Conservation (phyloP, 2,329 filamentous ascomycete genomes). For the Fusarium pilosicola region DNA sequence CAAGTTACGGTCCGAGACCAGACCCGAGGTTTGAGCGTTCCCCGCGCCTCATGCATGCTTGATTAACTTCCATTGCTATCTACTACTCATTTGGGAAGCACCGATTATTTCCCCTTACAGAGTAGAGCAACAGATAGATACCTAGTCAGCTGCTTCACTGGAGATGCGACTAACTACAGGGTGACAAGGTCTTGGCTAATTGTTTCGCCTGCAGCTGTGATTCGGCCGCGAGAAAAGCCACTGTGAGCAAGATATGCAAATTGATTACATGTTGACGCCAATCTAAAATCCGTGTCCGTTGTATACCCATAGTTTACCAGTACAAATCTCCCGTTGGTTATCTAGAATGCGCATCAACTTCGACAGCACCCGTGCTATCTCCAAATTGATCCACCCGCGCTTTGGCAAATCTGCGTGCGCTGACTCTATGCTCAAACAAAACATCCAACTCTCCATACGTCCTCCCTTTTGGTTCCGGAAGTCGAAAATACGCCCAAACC, state of each 20-base stretch:
- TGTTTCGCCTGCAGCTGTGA: neutral
- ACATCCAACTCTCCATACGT: slow-evolving; percentile 66
- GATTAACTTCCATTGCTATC: neutral
- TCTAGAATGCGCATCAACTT: slow-evolving; percentile 19
- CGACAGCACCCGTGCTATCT: slow-evolving; percentile 27
- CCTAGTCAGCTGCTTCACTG: neutral
- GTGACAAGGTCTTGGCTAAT: neutral
- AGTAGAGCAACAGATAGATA: neutral
- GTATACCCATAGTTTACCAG: neutral
- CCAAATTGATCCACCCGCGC: slow-evolving; percentile 36
- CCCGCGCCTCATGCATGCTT: neutral
- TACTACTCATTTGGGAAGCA: neutral
- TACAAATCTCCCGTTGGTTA: neutral
- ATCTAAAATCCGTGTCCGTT: neutral
- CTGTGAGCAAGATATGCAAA: neutral
- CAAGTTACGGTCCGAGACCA: slow-evolving; percentile 4
- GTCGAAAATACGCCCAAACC: slow-evolving; percentile 62
- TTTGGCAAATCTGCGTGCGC: slow-evolving; percentile 53
- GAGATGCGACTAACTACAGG: neutral
- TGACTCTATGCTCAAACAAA: slow-evolving; percentile 59
- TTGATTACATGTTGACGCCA: neutral
- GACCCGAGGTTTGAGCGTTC: neutral
- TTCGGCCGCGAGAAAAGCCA: neutral
- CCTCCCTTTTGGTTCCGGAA: slow-evolving; percentile 64
- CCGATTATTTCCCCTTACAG: neutral